Base-by-base conservation (phyloP, 192 early-diverging fungal genomes). In the Pilaira anomala region DNA sequence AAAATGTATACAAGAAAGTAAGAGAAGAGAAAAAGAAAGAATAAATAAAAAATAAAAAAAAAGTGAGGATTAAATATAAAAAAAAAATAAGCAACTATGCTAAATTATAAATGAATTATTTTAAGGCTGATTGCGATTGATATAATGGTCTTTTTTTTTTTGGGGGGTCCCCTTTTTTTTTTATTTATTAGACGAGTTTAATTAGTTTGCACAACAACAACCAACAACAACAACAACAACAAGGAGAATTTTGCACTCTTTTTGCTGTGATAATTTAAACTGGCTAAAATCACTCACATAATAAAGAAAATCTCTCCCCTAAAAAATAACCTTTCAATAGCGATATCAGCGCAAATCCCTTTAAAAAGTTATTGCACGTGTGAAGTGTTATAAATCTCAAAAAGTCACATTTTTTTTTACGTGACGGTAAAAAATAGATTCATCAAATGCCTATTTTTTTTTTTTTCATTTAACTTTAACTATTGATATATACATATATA, bases 281-380 rank as follows among this genome's bases (percentile, higher is more conserved):
- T 28, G 52, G 52, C 52, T 29, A 55, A 55, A 55, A 55, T 55
- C 52, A 55, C 52, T 55, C 52, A 36, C 33, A 36, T 36, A 36
- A 36, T 36, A 36, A 36, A 36, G 33, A 36, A 36, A 36, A 36
- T 36, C 33, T 36, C 33, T 36, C 33, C 33, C 33, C 33, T 36
- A 36, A 36, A 36, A 36, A 36, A 36, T 9, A 9, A 36, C 29
- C 28, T 18, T 55, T 55, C 52, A 55, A 55, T 55, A 28, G 52
- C 52, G 52, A 55, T 55, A 33, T 33, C 28, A 29, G 30, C 52
- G 52, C 52, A 55, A 55, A 30, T 28, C 30, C 28, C 28, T 54
- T 29, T 36, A 30, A 29, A 30, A 26, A 26, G 7, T 54, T 36
- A 18, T 55, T 55, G 30, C 52, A 55, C 52, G 52, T 55, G 52